phyloP scores from a whole-genome alignment of 306 rosid genomes.

The Cyamopsis tetragonoloba region DNA sequence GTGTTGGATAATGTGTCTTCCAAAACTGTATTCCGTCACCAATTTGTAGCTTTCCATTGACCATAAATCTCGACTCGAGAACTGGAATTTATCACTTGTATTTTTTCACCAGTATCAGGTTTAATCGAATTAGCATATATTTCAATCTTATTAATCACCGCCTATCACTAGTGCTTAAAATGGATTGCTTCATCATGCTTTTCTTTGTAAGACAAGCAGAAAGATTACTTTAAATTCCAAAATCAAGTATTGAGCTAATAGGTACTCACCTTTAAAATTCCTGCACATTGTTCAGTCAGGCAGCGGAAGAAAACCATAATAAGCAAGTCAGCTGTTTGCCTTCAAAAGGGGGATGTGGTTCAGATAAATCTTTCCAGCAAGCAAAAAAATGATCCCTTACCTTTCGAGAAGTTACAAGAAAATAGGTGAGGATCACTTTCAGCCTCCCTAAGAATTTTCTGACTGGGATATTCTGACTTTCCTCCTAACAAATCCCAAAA shows the following conservation, averaged over 20 bases:
- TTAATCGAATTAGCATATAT: neutral
- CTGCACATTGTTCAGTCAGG: conserved; percentile 43
- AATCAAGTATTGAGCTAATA: conserved; percentile 24
- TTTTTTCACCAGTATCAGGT: neutral
- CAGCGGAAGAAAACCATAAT: conserved; percentile 24
- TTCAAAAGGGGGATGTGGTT: neutral
- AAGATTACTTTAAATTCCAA: conserved; percentile 4
- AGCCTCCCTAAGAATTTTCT: conserved; percentile 58
- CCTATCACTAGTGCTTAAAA: neutral
- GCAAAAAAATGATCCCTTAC: conserved; percentile 35
- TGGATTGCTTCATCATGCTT: neutral
- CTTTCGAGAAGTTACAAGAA: conserved; percentile 68
- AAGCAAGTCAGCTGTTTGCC: conserved; percentile 30
- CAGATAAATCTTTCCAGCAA: conserved; percentile 10
- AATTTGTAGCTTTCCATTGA: neutral
- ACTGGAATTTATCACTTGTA: neutral
- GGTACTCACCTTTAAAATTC: conserved; percentile 64
- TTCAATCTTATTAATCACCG: neutral
- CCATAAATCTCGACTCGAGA: neutral
- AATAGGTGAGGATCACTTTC: conserved; percentile 77
- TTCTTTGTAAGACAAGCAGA: neutral
- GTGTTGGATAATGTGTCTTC: neutral
- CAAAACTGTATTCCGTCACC: conserved; percentile 4
- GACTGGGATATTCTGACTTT: conserved; percentile 70
- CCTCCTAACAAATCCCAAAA: conserved; percentile 83